Percentiles rank a stretch among this genome's conserved stretches.
phyloP scores from a whole-genome alignment of 2,329 filamentous ascomycete species.

The Bipolaris bicolor region DNA sequence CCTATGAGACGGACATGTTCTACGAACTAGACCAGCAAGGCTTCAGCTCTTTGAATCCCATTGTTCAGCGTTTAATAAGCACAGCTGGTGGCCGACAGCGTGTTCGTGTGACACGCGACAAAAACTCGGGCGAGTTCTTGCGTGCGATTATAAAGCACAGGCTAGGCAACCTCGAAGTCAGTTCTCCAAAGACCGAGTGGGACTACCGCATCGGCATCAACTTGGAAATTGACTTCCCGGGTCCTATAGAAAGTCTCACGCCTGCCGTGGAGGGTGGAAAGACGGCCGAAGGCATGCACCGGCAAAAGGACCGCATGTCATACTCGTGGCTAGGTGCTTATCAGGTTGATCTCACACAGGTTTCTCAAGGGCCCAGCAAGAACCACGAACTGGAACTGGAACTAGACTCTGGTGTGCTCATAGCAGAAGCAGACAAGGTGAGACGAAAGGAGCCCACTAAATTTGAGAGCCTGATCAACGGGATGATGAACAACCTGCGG shows the following conservation, averaged over 20 bases:
- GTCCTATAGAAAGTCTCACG: conserved; percentile 63
- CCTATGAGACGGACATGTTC: conserved; percentile 82
- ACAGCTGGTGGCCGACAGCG: conserved; percentile 29
- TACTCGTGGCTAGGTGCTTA: conserved; percentile 83
- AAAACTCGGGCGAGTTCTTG: conserved; percentile 71
- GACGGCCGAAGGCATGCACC: conserved; percentile 56
- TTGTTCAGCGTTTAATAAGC: conserved; percentile 64
- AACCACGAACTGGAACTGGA: conserved; percentile 86
- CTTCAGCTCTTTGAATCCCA: conserved; percentile 50
- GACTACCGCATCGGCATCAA: conserved; percentile 96
- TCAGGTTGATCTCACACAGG: conserved; percentile 91
- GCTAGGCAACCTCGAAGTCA: conserved; percentile 86
- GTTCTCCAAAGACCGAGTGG: conserved; percentile 76
- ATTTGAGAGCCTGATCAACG: conserved; percentile 71
- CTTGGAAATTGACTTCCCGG: conserved; percentile 83
- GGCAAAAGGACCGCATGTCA: conserved; percentile 88
- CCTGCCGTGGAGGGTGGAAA: conserved; percentile 52
- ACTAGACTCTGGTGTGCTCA: conserved; percentile 66
- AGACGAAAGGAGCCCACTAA: conserved; percentile 54
- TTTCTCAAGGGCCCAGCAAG: conserved; percentile 66
- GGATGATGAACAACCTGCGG: conserved; percentile 71
- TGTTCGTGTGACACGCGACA: conserved; percentile 71
- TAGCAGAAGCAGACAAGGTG: conserved; percentile 68
- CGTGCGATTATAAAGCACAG: conserved; percentile 90
- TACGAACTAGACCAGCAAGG: conserved; percentile 63